phyloP scores from a whole-genome alignment of 495 filamentous ascomycete species.

The Neurospora tetrasperma region DNA sequence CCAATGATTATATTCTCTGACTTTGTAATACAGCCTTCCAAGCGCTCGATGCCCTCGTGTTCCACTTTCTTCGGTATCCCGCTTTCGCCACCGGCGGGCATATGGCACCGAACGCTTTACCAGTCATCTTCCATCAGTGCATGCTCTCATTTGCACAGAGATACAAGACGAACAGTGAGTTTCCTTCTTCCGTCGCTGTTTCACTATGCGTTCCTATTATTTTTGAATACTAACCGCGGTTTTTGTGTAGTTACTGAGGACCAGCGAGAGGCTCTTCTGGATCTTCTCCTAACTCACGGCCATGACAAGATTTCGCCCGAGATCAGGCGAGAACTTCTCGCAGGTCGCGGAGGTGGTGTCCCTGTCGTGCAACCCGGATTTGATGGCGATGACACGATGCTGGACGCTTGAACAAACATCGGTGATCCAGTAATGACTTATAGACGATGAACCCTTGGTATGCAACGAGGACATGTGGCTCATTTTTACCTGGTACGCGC shows the following conservation, averaged over 20 bases:
- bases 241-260: slow-evolving; percentile 35
- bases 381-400: slow-evolving; percentile 86
- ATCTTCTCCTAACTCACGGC: slow-evolving; percentile 76
- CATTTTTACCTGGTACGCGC: neutral
- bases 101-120: slow-evolving; percentile 17
- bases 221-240: neutral
- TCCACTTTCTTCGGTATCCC: slow-evolving; percentile 92
- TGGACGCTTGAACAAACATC: slow-evolving; percentile 29
- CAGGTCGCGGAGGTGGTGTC: slow-evolving; percentile 78
- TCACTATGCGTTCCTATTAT: neutral
- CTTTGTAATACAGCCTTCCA: slow-evolving; percentile 46
- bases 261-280: slow-evolving; percentile 82
- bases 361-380: slow-evolving; percentile 44
- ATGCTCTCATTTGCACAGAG: slow-evolving; percentile 85
- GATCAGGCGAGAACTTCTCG: slow-evolving; percentile 80
- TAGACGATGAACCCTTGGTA: neutral
- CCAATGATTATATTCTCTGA: neutral
- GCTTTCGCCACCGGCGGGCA: slow-evolving; percentile 18
- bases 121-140: slow-evolving; percentile 81
- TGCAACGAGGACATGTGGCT: neutral
- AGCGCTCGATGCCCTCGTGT: slow-evolving; percentile 87
- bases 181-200: neutral
- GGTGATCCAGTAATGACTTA: neutral
- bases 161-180: slow-evolving; percentile 73
- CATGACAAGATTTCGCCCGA: slow-evolving; percentile 87